phyloP scores from a whole-genome alignment of 306 rosid species.

The Prunus dulcis region DNA sequence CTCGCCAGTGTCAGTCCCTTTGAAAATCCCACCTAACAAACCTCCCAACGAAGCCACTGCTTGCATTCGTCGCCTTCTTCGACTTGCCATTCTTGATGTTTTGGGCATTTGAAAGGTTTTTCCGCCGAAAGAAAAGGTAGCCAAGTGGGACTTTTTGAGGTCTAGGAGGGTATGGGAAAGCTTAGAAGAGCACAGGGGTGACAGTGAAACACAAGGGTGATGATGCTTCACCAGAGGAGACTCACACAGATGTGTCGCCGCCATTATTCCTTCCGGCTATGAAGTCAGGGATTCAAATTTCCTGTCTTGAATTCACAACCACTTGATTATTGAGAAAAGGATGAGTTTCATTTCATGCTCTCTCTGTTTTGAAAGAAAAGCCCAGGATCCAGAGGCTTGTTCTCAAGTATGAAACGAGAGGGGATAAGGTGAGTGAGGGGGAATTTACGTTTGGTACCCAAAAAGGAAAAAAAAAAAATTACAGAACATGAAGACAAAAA shows the following conservation, averaged over 20 bases:
- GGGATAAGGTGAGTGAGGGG: not conserved
- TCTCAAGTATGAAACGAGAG: not conserved
- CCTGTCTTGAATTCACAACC: not conserved
- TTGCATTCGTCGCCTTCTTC: conserved; percentile 18
- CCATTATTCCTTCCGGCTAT: conserved; percentile 34
- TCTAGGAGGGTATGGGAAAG: conserved; percentile 20
- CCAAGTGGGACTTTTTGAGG: conserved; percentile 17
- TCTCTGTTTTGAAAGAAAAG: not conserved
- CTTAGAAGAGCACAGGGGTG: conserved; percentile 41
- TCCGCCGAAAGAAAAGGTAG: conserved; percentile 31
- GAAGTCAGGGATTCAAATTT: not conserved
- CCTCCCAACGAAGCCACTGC: conserved; percentile 82
- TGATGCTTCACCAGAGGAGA: conserved; percentile 34
- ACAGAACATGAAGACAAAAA: not conserved
- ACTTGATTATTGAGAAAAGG: not conserved
- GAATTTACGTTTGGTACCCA: not conserved
- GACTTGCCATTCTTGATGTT: conserved; percentile 23
- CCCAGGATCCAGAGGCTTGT: not conserved
- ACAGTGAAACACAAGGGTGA: conserved; percentile 34
- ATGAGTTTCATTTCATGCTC: not conserved
- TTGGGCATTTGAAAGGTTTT: conserved; percentile 24
- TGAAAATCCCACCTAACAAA: conserved; percentile 73
- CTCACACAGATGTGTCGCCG: conserved; percentile 39
- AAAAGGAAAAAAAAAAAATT: not conserved
- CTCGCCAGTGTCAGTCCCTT: conserved; percentile 82